Conservation (phyloP, 176 grass and related monocot genomes). For the Microstegium vimineum region DNA sequence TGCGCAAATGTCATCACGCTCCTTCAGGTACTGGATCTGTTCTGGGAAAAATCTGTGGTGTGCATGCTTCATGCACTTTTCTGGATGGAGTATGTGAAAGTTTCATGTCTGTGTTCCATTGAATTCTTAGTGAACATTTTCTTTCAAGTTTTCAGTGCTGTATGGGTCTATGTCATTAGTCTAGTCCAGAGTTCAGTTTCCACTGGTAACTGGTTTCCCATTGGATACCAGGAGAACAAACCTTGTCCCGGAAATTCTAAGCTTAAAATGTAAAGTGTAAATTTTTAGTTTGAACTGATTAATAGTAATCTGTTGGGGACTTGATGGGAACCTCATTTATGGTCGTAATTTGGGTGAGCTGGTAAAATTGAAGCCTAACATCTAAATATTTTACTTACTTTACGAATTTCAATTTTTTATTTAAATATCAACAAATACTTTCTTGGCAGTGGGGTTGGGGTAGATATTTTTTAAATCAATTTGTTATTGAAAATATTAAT, state of each 20-base stretch:
- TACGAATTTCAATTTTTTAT: no score
- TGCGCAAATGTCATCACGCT: slow-evolving; percentile 95
- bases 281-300: background rate
- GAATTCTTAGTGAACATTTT: background rate
- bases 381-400: no score
- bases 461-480: no score
- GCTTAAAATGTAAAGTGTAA: background rate
- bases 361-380: background rate
- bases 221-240: background rate
- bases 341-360: background rate
- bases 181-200: background rate
- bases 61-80: slow-evolving; percentile 3
- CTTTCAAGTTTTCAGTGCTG: background rate
- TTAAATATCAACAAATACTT: no score
- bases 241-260: background rate
- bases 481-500: no score
- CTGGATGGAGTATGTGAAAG: background rate
- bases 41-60: background rate
- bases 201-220: background rate
- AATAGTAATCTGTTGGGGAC: no score
- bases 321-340: background rate
- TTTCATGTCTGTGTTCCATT: background rate
- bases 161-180: background rate
- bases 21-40: slow-evolving; percentile 71
- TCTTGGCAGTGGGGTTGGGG: no score